These are phyloP conservation scores for Vinca minor DNA, from an alignment of 257 asterid species.

Conservation along the genomic window DNA sequence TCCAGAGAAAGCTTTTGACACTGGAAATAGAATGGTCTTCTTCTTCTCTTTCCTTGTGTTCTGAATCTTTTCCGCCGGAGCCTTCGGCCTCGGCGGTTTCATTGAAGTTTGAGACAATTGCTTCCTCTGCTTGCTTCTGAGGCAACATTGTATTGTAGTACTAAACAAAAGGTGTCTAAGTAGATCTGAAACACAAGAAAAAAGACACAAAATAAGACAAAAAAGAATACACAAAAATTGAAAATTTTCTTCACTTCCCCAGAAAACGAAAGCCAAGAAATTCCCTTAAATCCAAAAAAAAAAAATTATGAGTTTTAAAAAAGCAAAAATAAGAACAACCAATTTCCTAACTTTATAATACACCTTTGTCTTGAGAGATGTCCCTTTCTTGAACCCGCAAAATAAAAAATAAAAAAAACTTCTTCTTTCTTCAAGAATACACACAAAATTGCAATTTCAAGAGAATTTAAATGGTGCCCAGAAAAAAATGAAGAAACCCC, in stretches of 20 bases:
- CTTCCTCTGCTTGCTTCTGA: conserved; percentile 86
- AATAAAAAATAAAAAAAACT: too few relatives aligned
- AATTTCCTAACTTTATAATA: conserved; percentile 6
- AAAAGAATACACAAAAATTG: conserved; percentile 16
- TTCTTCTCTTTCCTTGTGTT: conserved; percentile 28
- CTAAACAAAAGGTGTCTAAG: conserved; percentile 7
- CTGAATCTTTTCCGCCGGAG: conserved; percentile 45
- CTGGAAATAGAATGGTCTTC: conserved; percentile 45
- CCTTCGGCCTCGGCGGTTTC: too few relatives aligned
- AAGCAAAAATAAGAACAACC: background rate
- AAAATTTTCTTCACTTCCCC: too few relatives aligned
- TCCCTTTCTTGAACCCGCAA: conserved; percentile 29
- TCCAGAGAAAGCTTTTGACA: conserved; percentile 75
- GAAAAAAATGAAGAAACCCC: conserved; percentile 8
- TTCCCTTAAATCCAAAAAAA: conserved; percentile 25
- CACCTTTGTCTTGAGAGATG: conserved; percentile 28
- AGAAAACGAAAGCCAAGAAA: too few relatives aligned
- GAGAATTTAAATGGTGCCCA: conserved; percentile 19
- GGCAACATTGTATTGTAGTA: conserved; percentile 49
- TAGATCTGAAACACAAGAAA: conserved; percentile 28
- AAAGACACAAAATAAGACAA: conserved; percentile 27
- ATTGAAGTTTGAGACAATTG: conserved; percentile 68
- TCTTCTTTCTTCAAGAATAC: background rate
- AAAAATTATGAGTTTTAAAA: too few relatives aligned
- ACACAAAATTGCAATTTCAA: background rate